A percentile compares a stretch with the other conserved stretches of the same genome.
These are phyloP conservation scores for Platanthera guangdongensis DNA, from an alignment of 106 monocot genomes.

Conservation along the genomic window DNA sequence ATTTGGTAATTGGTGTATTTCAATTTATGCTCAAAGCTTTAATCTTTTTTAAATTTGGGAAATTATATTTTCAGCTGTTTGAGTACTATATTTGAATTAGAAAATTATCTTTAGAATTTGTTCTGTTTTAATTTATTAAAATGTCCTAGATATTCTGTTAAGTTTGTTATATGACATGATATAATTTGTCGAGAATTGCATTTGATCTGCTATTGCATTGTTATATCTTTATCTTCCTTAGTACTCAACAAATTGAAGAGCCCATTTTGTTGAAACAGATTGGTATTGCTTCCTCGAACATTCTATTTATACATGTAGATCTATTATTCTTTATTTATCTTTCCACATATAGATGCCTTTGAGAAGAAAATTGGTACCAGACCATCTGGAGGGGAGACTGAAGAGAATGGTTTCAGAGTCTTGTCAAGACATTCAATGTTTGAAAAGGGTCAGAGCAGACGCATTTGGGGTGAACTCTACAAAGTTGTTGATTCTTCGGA, in stretches of 20 bases:
- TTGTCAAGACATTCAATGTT: conserved; percentile 92
- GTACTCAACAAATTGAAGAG: not conserved
- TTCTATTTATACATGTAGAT: not conserved
- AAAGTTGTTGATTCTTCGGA: conserved; percentile 98
- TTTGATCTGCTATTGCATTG: not conserved
- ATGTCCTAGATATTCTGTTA: not conserved
- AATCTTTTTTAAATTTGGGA: not conserved
- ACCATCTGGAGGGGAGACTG: conserved; percentile 31
- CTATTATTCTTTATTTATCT: not conserved
- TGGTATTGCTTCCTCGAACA: not conserved
- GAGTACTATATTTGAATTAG: not conserved
- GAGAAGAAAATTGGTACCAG: conserved; percentile 50
- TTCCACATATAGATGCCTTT: conserved; percentile 43
- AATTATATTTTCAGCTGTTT: not conserved
- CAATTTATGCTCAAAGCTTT: not conserved
- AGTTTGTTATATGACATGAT: not conserved
- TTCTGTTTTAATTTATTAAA: not conserved
- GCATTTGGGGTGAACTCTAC: conserved; percentile 97
- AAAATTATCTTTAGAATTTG: not conserved
- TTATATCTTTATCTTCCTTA: not conserved
- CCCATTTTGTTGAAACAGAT: not conserved
- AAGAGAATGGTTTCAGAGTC: conserved; percentile 82
- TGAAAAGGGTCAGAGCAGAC: conserved; percentile 96
- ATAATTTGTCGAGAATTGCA: not conserved
- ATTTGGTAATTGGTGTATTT: not conserved